Base-by-base conservation (phyloP, 2,329 filamentous ascomycete genomes). In the Cadophora gregata region DNA sequence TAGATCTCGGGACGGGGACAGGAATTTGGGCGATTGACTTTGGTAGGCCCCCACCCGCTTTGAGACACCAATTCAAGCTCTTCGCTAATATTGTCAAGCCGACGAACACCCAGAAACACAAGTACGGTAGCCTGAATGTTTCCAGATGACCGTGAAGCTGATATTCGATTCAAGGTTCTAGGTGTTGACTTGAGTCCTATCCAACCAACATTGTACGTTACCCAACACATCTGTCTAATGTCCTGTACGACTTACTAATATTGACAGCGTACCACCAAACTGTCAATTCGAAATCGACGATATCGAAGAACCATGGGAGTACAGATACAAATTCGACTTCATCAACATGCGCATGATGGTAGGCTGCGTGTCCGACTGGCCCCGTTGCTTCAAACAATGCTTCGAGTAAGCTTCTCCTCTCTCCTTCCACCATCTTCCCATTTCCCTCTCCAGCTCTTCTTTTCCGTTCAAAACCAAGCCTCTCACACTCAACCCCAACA, bases 241-340 rank as follows among this genome's bases (percentile, higher is more conserved):
- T 24, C 2, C n/a, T 36, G 3, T 3, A 8, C 14, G 4, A 1
- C n/a, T 3, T 36, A 14, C 53, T 56, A 12, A 56, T 8, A n/a
- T 12, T 8, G 16, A 14, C 19, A 56, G 82, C 75, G 81, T 88
- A 8, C 86, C 87, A 1, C 79, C 81, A 48, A 90, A 90, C 71
- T 84, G 87, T 67, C 81, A 83, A 61, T 90, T 90, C 71, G 81
- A 88, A 58, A 83, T 90, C 55, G 88, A 90, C 72, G 88, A 91
- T 72, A 84, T 84, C 51, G 85, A 87, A 72, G 80, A 84, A n/a
- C 71, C 75, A 42, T 80, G 79, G 79, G 75, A 81, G 7, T 72
- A 65, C 45, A 80, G 81, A 4, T 74, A 85, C 65, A 81, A 84
- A 63, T 88, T 88, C 65, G 85, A 88, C 74, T 87, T 86, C 67